Conservation (phyloP, 768 basidiomycete genomes). For the Pholiota molesta region DNA sequence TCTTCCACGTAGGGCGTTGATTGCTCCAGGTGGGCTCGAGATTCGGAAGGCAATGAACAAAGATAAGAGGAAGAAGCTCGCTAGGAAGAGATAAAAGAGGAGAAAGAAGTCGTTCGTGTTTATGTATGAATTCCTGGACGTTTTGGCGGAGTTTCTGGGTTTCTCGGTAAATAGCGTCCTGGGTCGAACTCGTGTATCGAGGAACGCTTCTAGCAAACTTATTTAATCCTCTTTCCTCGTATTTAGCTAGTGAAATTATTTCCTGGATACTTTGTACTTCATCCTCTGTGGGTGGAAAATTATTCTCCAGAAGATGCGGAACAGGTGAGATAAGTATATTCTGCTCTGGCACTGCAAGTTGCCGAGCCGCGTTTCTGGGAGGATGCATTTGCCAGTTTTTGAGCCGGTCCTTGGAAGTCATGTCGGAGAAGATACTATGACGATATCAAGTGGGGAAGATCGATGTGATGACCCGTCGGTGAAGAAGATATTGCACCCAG, state of each 20-base stretch:
- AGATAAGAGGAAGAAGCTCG: not conserved
- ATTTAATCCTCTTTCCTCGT: not conserved
- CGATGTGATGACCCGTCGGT: too few species aligned
- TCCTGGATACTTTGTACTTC: not conserved
- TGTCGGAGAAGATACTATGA: too few species aligned
- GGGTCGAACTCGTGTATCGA: not conserved
- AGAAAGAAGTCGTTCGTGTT: not conserved
- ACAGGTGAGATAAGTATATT: not conserved
- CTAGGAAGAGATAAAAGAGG: not conserved
- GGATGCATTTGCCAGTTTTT: too few species aligned
- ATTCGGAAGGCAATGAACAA: not conserved
- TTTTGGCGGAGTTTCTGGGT: not conserved
- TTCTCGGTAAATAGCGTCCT: not conserved
- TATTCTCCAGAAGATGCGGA: not conserved
- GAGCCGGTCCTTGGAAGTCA: too few species aligned
- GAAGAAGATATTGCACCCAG: too few species aligned
- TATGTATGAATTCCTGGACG: not conserved
- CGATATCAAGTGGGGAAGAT: too few species aligned
- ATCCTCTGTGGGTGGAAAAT: not conserved
- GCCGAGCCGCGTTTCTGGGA: too few species aligned
- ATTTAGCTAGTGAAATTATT: not conserved
- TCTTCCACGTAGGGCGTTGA: not conserved
- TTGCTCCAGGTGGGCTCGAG: not conserved
- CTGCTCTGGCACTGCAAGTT: too few species aligned
- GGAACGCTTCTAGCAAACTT: not conserved